Conservation (phyloP, 73 alveolate genomes). For the Paramecium primaurelia region DNA sequence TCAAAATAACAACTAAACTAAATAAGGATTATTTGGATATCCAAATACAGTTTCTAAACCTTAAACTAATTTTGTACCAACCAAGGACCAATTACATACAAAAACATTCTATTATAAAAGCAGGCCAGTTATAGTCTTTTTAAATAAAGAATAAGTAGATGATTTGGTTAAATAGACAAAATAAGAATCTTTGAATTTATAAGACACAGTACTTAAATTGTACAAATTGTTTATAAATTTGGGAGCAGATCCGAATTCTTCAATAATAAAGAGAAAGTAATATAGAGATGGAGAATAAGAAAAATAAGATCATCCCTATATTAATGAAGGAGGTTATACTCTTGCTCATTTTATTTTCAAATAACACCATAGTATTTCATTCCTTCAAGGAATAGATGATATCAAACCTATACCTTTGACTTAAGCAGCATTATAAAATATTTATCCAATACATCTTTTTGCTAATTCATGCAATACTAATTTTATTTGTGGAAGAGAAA, state of each 20-base stretch:
- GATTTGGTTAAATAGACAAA: constrained; percentile 36
- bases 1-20: background rate
- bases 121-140: background rate
- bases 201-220: constrained; percentile 61
- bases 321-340: constrained; percentile 10
- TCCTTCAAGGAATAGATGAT: background rate
- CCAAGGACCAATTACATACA: background rate
- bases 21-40: background rate
- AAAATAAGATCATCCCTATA: background rate
- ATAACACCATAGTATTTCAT: background rate
- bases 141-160: constrained; percentile 21
- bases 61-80: constrained; percentile 11
- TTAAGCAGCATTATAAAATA: background rate
- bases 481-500: background rate
- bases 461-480: background rate
- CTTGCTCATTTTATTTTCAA: constrained; percentile 25
- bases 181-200: background rate
- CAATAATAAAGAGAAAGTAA: constrained; percentile 61
- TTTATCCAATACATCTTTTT: background rate
- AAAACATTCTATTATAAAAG: background rate
- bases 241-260: constrained; percentile 72
- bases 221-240: constrained; percentile 41
- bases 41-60: background rate
- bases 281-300: constrained; percentile 54
- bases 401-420: background rate